These are phyloP conservation scores for Candida sanyaensis DNA, from an alignment of 1,139 yeast species.

Conservation along the genomic window DNA sequence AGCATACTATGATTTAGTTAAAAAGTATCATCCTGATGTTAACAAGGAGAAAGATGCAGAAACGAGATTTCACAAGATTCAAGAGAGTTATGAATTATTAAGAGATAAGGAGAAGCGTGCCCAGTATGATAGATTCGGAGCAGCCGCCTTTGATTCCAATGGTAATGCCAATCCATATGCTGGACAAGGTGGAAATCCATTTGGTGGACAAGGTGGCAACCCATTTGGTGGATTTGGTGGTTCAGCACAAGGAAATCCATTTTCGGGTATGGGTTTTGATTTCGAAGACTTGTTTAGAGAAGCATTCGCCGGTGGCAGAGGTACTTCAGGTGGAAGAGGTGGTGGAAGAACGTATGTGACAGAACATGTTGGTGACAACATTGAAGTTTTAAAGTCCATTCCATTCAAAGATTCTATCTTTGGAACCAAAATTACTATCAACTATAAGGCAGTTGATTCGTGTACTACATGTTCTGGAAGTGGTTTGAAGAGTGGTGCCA, in stretches of 20 bases:
- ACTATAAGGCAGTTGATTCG: constrained; percentile 72
- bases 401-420: constrained; percentile 85
- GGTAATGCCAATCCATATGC: constrained; percentile 62
- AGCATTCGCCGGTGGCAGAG: constrained; percentile 57
- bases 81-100: constrained; percentile 90
- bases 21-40: constrained; percentile 94
- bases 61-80: constrained; percentile 85
- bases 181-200: constrained; percentile 22
- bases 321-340: constrained; percentile 36
- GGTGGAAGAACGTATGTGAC: constrained; percentile 52
- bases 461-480: constrained; percentile 83
- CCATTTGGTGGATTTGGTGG: constrained; percentile 42
- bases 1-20: constrained; percentile 91
- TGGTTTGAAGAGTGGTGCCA: constrained; percentile 78
- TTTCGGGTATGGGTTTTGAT: constrained; percentile 56
- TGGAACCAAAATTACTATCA: constrained; percentile 69
- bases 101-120: constrained; percentile 85
- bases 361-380: constrained; percentile 86
- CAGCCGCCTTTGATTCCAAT: constrained; percentile 75
- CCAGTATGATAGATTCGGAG: constrained; percentile 90
- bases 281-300: constrained; percentile 89
- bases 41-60: constrained; percentile 91
- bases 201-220: constrained; percentile 22
- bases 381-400: constrained; percentile 75
- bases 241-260: constrained; percentile 37